Evolutionary conservation across 2,329 filamentous ascomycete genomes (phyloP).

Genomic region (Chaetothyriales sp.): DNA sequence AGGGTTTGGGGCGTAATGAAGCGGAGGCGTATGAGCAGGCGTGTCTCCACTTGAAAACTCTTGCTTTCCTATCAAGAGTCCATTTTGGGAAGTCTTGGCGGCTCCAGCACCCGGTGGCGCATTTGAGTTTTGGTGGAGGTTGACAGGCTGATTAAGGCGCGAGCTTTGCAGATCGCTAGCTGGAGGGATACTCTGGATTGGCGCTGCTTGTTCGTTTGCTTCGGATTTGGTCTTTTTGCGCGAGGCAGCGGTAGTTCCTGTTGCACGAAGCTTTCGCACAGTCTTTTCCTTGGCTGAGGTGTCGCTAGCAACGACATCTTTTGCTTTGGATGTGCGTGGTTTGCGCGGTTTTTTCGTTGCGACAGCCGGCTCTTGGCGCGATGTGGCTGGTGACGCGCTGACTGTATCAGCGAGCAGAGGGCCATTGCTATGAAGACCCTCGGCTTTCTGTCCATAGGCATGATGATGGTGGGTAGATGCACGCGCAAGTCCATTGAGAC

Average conservation of each 20-base stretch:
- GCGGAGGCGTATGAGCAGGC: too few relatives aligned
- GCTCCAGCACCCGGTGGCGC: conserved; percentile 5
- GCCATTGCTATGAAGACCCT: too few relatives aligned
- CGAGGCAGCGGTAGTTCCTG: conserved; percentile 25
- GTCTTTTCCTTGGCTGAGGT: conserved; percentile 6
- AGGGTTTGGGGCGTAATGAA: conserved; percentile 19
- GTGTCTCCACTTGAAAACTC: conserved; percentile 17
- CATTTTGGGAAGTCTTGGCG: conserved; percentile 26
- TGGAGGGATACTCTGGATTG: conserved; percentile 6
- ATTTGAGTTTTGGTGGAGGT: conserved; percentile 1
- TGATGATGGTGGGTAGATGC: too few relatives aligned
- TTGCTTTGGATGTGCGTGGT: conserved; percentile 16
- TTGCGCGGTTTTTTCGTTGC: conserved; percentile 4
- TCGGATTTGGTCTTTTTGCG: conserved; percentile 38
- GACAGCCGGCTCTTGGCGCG: conserved; percentile 15
- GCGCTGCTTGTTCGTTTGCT: conserved; percentile 3
- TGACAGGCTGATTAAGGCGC: conserved; percentile 11
- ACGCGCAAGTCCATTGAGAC: conserved; percentile 2
- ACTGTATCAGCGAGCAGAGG: too few relatives aligned
- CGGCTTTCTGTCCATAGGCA: too few relatives aligned
- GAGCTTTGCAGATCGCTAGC: conserved; percentile 10
- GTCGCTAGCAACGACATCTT: conserved; percentile 25
- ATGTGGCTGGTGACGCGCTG: too few relatives aligned
- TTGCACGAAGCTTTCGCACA: conserved; percentile 14
- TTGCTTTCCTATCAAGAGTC: conserved; percentile 28